Evolutionary conservation across 305 asterid species (phyloP).

Genomic region (Stenogyne calaminthoides): DNA sequence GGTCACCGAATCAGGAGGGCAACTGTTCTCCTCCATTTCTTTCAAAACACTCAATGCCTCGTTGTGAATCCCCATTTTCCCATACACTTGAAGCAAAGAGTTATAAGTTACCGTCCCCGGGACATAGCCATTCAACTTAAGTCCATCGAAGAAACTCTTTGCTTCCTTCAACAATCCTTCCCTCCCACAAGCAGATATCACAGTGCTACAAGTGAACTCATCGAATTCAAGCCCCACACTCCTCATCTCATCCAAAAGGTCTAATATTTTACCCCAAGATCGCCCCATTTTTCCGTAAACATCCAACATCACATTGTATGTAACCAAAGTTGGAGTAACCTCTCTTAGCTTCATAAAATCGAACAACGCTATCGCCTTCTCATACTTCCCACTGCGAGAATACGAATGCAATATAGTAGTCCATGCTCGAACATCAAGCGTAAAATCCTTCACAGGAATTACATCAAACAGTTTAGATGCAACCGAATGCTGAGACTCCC

Average conservation of each 20-base stretch:
- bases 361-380: conserved; percentile 73
- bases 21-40: conserved; percentile 86
- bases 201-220: conserved; percentile 96
- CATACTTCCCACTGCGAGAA: conserved; percentile 82
- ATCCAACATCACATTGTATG: conserved; percentile 94
- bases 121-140: conserved; percentile 66
- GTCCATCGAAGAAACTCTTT: conserved; percentile 63
- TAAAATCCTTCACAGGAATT: conserved; percentile 61
- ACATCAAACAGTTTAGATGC: conserved; percentile 77
- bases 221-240: conserved; percentile 71
- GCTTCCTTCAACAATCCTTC: conserved; percentile 89
- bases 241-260: conserved; percentile 80
- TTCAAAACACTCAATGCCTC: conserved; percentile 79
- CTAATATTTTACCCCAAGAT: conserved; percentile 71
- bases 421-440: conserved; percentile 79
- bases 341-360: conserved; percentile 67
- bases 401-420: conserved; percentile 78
- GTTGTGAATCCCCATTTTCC: conserved; percentile 76
- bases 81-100: conserved; percentile 83
- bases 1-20: conserved; percentile 86
- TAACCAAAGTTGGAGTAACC: conserved; percentile 65
- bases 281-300: conserved; percentile 85
- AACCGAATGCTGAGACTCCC: conserved; percentile 77
- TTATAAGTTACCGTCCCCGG: conserved; percentile 88
- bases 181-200: conserved; percentile 90